These are phyloP conservation scores for Neospora caninum DNA, from an alignment of 169 alveolate species.

Conservation along the genomic window DNA sequence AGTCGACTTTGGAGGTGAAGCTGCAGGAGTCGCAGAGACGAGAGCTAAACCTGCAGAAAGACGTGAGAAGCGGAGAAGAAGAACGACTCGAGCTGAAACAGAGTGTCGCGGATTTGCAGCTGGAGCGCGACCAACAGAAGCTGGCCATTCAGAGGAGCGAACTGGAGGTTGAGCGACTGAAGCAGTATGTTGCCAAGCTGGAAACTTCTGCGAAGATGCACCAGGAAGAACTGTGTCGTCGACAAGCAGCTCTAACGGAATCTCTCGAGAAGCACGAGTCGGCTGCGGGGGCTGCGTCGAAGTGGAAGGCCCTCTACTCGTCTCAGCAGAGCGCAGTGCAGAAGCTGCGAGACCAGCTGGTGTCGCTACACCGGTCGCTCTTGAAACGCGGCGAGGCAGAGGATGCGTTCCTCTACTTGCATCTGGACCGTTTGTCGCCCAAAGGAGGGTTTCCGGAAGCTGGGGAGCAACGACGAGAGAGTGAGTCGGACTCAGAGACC, in stretches of 20 bases:
- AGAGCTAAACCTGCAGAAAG: background rate
- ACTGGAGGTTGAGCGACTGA: background rate
- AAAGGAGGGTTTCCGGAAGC: background rate
- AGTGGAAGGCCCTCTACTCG: background rate
- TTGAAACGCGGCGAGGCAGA: background rate
- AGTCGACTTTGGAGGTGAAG: background rate
- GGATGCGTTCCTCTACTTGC: background rate
- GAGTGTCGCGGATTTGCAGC: background rate
- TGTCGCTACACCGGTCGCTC: background rate
- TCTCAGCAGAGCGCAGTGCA: conserved; percentile 10
- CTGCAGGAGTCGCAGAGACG: background rate
- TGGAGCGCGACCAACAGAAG: background rate
- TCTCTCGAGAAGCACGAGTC: background rate
- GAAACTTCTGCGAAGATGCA: background rate
- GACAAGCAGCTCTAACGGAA: background rate
- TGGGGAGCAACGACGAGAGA: background rate
- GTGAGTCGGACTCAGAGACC: no score
- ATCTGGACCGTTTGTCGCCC: background rate
- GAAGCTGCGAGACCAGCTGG: conserved; percentile 3
- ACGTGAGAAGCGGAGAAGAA: background rate
- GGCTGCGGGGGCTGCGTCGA: background rate
- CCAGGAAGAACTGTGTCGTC: background rate
- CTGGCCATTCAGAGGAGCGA: background rate
- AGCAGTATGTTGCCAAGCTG: background rate
- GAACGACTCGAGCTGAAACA: background rate